phyloP scores from a whole-genome alignment of 129 eudicot species.

The Solidago caesia region DNA sequence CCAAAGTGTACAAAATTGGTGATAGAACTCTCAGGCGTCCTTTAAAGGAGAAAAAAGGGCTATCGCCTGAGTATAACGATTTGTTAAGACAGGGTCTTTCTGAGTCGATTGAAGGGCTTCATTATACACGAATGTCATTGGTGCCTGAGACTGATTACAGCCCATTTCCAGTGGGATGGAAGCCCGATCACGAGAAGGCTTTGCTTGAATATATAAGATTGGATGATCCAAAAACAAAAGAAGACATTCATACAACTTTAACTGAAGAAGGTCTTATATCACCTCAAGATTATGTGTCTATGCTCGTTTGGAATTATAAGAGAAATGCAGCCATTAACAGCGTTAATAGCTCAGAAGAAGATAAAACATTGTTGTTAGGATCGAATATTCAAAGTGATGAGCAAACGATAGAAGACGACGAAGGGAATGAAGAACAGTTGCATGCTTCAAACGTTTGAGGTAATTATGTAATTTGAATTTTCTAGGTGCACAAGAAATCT shows the following conservation, averaged over 20 bases:
- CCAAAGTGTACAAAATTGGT: slow-evolving; percentile 88
- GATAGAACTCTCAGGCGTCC: slow-evolving; percentile 75
- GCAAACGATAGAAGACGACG: slow-evolving; percentile 36
- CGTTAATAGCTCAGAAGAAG: slow-evolving; percentile 33
- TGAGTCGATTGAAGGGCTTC: slow-evolving; percentile 89
- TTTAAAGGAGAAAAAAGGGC: slow-evolving; percentile 65
- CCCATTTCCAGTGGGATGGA: slow-evolving; percentile 81
- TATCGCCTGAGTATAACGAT: slow-evolving; percentile 74
- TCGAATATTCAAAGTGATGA: slow-evolving; percentile 26
- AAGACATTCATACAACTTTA: slow-evolving; percentile 52
- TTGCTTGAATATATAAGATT: slow-evolving; percentile 76
- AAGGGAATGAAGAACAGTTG: slow-evolving; percentile 36
- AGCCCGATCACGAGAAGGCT: slow-evolving; percentile 84
- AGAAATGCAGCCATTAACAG: slow-evolving; percentile 51
- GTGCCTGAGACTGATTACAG: slow-evolving; percentile 89
- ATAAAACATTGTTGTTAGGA: slow-evolving; percentile 35
- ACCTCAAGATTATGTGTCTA: slow-evolving; percentile 83
- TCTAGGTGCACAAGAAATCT: slow-evolving; percentile 19
- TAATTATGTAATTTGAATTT: slow-evolving; percentile 20
- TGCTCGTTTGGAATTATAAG: slow-evolving; percentile 90
- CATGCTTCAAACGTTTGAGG: slow-evolving; percentile 36
- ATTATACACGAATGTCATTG: slow-evolving; percentile 76
- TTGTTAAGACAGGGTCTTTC: slow-evolving; percentile 86
- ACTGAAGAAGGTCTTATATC: slow-evolving; percentile 67
- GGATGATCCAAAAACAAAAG: slow-evolving; percentile 62